Evolutionary conservation across 1,139 yeast species (phyloP).

Genomic region (Candida mesenterica): DNA sequence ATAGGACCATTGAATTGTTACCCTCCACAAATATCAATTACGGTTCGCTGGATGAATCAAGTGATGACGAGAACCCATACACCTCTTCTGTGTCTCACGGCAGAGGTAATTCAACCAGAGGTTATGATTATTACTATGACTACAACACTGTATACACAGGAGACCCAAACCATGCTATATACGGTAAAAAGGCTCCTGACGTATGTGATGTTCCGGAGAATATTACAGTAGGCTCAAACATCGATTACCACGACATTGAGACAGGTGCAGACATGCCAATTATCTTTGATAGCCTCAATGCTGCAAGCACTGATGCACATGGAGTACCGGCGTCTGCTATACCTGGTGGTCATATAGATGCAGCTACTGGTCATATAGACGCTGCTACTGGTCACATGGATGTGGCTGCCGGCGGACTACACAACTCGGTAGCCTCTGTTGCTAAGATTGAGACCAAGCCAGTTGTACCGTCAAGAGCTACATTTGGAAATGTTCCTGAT

Average conservation of each 20-base stretch:
- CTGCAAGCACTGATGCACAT: constrained; percentile 1
- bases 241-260: constrained; percentile 37
- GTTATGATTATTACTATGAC: constrained; percentile 83
- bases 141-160: constrained; percentile 78
- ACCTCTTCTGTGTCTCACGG: constrained; percentile 72
- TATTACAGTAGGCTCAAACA: constrained; percentile 40
- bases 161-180: constrained; percentile 49
- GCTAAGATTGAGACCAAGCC: background rate
- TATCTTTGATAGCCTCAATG: constrained; percentile 6
- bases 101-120: constrained; percentile 60
- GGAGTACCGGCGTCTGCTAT: constrained; percentile 2
- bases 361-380: too few species aligned
- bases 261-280: constrained; percentile 16
- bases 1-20: constrained; percentile 64
- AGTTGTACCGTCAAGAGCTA: background rate
- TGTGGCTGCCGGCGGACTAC: too few species aligned
- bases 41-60: constrained; percentile 71
- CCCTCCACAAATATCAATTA: constrained; percentile 83
- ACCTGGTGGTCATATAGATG: too few species aligned
- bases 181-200: constrained; percentile 34
- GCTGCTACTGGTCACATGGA: too few species aligned
- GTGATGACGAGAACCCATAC: constrained; percentile 53
- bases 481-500: background rate
- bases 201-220: constrained; percentile 49
- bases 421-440: too few species aligned